Evolutionary conservation across 441 rosid species (phyloP), one percentile per base, ranked within the genome.

Genomic region (Pelargonium cotyledonis): DNA sequence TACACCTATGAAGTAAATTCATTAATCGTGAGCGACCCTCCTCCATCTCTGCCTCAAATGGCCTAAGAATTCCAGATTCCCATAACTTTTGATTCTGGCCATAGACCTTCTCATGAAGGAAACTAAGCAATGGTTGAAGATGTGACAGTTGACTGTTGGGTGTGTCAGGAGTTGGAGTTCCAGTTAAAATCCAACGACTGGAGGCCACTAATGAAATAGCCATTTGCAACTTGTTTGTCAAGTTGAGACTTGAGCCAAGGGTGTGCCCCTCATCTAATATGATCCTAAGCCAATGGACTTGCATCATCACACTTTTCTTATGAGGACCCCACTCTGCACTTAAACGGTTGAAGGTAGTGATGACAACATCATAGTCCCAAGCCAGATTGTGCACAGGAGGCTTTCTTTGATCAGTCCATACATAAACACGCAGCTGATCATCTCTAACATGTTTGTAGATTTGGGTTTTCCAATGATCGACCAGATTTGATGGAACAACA

Each of bases 211-310:
- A 78, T 65, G 99, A 92, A 83, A 92, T 78, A 72, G 94, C 95
- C 99, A 95, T 87, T 78, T 95, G 97, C 79, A 95, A 82, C 75
- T 92, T 95, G 78, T 92, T 92, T 69, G 99, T 92, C 89, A 90
- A 78, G 83, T 72, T 86, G 70, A 95, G 83, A 80, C 97, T 91
- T 70, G 96, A 87, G 71, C 99, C 99, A 72, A 95, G 96, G 72
- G 97, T 95, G 79, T 95, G 97, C 69, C 99, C 99, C 79, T 95
- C 99, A 76, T 95, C 99, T 82, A 95, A 72, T 68, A 95, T 85
- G 80, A 92, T 76, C 81, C 97, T 88, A 68, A 85, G 91, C 96
- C 97, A 95, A 84, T 95, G 99, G 68, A 95, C 97, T 79, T 91
- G 90, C 88, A 81, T 84, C 83, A 95, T 75, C 67, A 89, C 92